Evolutionary conservation across 2,329 filamentous ascomycete species (phyloP), one percentile per base, ranked within the genome.

Genomic region (Zopfia rhizophila): DNA sequence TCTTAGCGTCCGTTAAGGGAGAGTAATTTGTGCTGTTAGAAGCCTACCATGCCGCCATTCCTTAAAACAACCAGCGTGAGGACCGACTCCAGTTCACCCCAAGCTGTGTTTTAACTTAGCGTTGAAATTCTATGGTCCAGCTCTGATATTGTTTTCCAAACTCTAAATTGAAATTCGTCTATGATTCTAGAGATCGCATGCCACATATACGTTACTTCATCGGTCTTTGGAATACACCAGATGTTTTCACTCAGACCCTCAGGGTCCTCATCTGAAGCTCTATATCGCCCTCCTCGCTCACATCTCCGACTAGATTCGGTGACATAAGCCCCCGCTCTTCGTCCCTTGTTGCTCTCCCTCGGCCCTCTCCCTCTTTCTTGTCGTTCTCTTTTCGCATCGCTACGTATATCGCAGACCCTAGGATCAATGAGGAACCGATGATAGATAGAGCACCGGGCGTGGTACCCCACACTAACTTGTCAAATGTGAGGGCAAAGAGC

Each of bases 401-500:
- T 38, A 89, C 83, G 61, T 82, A 87, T 19, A 89, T 74, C 2
- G 85, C 86, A 51, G 82, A 82, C 0, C 80, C 81, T n/a, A 89
- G 64, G 52, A 89, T 89, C 51, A 89, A 63, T 16, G 74, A 80
- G 10, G 82, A 85, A 2, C 86, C 86, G 2, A 81, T 67, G 56
- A 86, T 82, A 47, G 82, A 85, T 55, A 83, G 69, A 14, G 74
- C 64, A 7, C 79, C 79, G 1, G 86, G 82, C 5, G 78, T 82
- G 12, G 79, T 80, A 3, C 82, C 81, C 74, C 84, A 89, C 12
- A 89, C 73, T 8, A 86, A 53, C 56, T 83, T 82, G 64, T 89
- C 86, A 11, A 85, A 84, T 3, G 77, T 74, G 8, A 89, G 68
- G 2, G 86, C 86, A 66, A 88, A 89, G 3, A 89, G 70, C 84